A percentile compares a stretch with the other conserved stretches of the same genome.
Conservation (phyloP, 2,329 filamentous ascomycete genomes). For the Apiospora sp. region DNA sequence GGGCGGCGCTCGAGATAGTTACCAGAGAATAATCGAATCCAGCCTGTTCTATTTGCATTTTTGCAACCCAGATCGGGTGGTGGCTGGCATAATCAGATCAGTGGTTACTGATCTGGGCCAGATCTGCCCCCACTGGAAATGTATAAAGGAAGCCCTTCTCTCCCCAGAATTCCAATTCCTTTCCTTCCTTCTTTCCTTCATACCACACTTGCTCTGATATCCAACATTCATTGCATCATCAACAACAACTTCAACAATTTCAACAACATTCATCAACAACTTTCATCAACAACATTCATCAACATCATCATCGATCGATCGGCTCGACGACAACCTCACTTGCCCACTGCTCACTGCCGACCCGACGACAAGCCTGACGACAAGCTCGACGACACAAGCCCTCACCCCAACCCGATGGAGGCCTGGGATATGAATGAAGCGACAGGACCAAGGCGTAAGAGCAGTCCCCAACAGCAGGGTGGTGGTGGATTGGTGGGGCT, state of each 20-base stretch:
- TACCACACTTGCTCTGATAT: background rate
- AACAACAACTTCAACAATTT: background rate
- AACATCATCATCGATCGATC: too few species aligned
- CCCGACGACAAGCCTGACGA: conserved; percentile 2
- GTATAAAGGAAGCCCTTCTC: background rate
- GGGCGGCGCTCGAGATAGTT: background rate
- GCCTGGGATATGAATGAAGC: conserved; percentile 5
- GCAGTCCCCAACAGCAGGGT: conserved; percentile 17
- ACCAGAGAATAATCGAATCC: background rate
- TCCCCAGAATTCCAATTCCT: background rate
- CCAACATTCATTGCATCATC: background rate
- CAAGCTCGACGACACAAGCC: conserved; percentile 10
- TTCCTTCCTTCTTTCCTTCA: background rate
- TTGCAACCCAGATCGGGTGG: background rate
- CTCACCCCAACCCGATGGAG: background rate
- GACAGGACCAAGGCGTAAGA: background rate
- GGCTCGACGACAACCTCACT: background rate
- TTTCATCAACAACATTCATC: too few species aligned
- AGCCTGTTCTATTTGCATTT: background rate
- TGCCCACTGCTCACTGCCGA: background rate
- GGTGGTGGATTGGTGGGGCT: background rate
- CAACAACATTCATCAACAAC: too few species aligned
- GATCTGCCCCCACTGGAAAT: background rate
- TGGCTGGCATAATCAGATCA: background rate
- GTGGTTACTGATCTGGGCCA: background rate